Evolutionary conservation across 192 early-diverging fungal genomes (phyloP).

Genomic region (Backusella mclennaniae): DNA sequence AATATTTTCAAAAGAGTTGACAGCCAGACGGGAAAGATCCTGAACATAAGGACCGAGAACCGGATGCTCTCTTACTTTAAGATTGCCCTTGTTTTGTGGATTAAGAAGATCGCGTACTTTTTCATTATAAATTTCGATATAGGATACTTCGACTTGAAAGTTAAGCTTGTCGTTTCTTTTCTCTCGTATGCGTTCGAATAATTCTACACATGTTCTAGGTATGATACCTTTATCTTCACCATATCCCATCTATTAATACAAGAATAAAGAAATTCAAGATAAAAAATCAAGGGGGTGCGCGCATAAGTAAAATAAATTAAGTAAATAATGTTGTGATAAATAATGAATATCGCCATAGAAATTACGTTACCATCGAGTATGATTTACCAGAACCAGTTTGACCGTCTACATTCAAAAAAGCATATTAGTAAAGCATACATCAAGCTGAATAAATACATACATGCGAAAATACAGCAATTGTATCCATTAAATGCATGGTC

Average conservation of each 20-base stretch:
- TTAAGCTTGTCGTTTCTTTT: slow-evolving; percentile 39
- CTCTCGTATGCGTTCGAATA: slow-evolving; percentile 67
- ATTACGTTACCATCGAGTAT: slow-evolving; percentile 55
- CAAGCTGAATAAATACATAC: slow-evolving; percentile 40
- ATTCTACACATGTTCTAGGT: slow-evolving; percentile 73
- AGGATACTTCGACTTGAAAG: slow-evolving; percentile 78
- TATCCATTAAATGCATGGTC: slow-evolving; percentile 88
- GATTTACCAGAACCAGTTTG: slow-evolving; percentile 80
- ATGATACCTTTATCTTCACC: slow-evolving; percentile 83
- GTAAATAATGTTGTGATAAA: background rate
- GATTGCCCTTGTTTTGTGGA: slow-evolving; percentile 62
- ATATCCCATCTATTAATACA: slow-evolving; percentile 58
- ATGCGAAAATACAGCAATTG: slow-evolving; percentile 95
- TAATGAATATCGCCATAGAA: slow-evolving; percentile 16
- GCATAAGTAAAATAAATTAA: background rate
- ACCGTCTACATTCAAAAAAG: slow-evolving; percentile 51
- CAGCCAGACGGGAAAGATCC: slow-evolving; percentile 83
- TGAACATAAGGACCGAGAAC: slow-evolving; percentile 86
- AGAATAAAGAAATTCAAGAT: background rate
- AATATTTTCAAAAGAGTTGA: slow-evolving; percentile 69
- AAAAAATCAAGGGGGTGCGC: background rate
- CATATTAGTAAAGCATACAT: background rate
- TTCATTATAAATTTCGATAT: slow-evolving; percentile 93
- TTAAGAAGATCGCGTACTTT: slow-evolving; percentile 78
- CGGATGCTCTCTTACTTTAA: slow-evolving; percentile 82